Evolutionary conservation across 768 basidiomycete species (phyloP), one percentile per base, ranked within the genome.

Genomic region (Hortiboletus flavorubellus): DNA sequence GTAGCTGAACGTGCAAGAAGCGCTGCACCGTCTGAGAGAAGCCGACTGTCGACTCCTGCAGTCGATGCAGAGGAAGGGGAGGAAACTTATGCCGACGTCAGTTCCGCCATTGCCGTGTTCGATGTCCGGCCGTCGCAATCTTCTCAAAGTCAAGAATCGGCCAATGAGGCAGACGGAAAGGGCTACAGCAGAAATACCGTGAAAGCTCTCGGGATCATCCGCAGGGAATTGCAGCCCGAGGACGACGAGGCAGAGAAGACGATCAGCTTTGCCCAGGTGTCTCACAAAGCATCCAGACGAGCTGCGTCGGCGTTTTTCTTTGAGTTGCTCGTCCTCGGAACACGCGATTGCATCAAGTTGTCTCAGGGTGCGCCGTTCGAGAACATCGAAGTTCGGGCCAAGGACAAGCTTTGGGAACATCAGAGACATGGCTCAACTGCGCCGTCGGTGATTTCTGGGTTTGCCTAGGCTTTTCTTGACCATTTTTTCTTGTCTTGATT

Each of bases 281-380:
- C 91, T 14, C 80, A 89, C 60, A 91, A 91, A 78, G 92, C 93
- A 12, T 89, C 92, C 10, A 87, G 91, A 45, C 85, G 93, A 40
- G 97, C 94, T 12, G 93, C 96, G 2, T 85, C 96, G 1, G 86
- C 93, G 2, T 98, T 99, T 78, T 99, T 99, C 80, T 99, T 99
- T 68, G 97, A 99, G 71, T 73, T 98, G 34, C 85, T 99, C 30
- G 93, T 98, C 2, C 83, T 99, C 2, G 87, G 93, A 10, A 98
- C 96, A 5, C 86, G 91, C 34, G 95, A 98, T 69, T 93, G 90
- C 67, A 76, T 99, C 61, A 84, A 89, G 62, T 72, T 99, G 42
- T 73, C 83, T 8, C 97, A 99, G 69, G 64, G 68, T 6, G 76
- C 75, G 8, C 76, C 92, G 0, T 97, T 92, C 65, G 89, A 86